phyloP scores from a whole-genome alignment of 805 yeast species.

The Metschnikowia drakensbergensis region DNA sequence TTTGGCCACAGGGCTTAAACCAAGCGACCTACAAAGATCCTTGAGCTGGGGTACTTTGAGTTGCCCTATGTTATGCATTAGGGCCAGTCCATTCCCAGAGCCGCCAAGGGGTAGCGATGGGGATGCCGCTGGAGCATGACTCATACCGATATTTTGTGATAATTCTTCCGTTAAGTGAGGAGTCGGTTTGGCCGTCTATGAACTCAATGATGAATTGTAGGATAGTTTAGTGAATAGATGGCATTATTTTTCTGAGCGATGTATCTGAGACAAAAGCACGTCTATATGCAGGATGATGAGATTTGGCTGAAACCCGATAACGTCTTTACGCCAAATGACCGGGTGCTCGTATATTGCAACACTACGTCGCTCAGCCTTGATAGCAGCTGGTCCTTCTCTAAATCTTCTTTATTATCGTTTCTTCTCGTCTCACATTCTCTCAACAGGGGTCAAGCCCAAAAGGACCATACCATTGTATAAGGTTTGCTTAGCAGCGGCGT shows the following conservation, averaged over 20 bases:
- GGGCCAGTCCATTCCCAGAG: background rate
- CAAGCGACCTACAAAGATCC: slow-evolving; percentile 47
- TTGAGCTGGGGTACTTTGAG: slow-evolving; percentile 53
- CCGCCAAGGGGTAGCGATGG: background rate
- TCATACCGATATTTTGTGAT: background rate
- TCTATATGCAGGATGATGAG: background rate
- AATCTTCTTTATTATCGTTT: background rate
- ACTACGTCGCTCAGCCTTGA: too few species aligned
- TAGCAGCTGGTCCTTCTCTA: background rate
- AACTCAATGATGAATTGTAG: background rate
- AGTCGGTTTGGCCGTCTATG: slow-evolving; percentile 1
- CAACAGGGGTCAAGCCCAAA: slow-evolving; percentile 95
- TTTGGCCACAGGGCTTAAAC: slow-evolving; percentile 47
- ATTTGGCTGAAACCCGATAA: background rate
- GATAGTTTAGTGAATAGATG: background rate
- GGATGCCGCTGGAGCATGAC: background rate
- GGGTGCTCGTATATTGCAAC: too few species aligned
- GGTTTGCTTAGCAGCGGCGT: slow-evolving; percentile 85
- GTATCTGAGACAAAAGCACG: slow-evolving; percentile 1
- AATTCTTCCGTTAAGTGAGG: background rate
- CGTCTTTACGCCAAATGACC: background rate
- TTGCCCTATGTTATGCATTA: slow-evolving; percentile 21
- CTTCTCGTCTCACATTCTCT: slow-evolving; percentile 68
- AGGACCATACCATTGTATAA: slow-evolving; percentile 84
- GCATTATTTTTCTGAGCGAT: slow-evolving; percentile 2